Evolutionary conservation across 805 yeast genomes (phyloP).

Genomic region (Schizosaccharomyces osmophilus): DNA sequence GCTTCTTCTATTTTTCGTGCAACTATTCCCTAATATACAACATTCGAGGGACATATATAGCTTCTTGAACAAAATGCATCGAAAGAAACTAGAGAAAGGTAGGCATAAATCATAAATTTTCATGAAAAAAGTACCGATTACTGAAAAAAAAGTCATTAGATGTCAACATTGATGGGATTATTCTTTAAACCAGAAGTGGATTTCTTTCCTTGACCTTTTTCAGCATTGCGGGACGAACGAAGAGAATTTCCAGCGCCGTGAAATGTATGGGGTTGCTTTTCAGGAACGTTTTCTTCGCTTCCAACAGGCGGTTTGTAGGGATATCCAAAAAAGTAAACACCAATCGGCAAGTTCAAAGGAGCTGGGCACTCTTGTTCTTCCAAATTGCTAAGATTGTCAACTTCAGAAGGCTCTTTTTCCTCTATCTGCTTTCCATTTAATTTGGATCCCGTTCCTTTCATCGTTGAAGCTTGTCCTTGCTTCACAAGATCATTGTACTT

Average conservation of each 20-base stretch:
- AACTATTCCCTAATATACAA: too few relatives aligned
- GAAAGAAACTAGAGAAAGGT: too few relatives aligned
- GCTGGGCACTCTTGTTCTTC: slow-evolving; percentile 22
- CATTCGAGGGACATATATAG: too few relatives aligned
- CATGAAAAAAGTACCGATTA: too few relatives aligned
- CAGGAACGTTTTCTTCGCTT: not conserved
- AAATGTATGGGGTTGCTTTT: not conserved
- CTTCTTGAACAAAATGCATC: too few relatives aligned
- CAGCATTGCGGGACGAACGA: not conserved
- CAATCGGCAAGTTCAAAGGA: slow-evolving; percentile 50
- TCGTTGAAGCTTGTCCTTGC: slow-evolving; percentile 10
- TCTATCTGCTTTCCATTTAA: slow-evolving; percentile 24
- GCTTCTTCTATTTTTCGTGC: too few relatives aligned
- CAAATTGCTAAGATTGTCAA: not conserved
- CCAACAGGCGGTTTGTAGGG: slow-evolving; percentile 19
- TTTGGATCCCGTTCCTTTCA: slow-evolving; percentile 43
- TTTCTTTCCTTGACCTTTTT: not conserved
- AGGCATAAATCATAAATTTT: too few relatives aligned
- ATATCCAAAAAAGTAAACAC: slow-evolving; percentile 80
- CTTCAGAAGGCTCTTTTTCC: not conserved
- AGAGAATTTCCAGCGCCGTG: not conserved
- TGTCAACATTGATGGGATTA: not conserved
- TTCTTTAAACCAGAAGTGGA: not conserved
- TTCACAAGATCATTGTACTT: slow-evolving; percentile 6
- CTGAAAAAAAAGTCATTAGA: not conserved